These are phyloP conservation scores for Lachancea cidri DNA, from an alignment of 805 yeast genomes.

Conservation along the genomic window DNA sequence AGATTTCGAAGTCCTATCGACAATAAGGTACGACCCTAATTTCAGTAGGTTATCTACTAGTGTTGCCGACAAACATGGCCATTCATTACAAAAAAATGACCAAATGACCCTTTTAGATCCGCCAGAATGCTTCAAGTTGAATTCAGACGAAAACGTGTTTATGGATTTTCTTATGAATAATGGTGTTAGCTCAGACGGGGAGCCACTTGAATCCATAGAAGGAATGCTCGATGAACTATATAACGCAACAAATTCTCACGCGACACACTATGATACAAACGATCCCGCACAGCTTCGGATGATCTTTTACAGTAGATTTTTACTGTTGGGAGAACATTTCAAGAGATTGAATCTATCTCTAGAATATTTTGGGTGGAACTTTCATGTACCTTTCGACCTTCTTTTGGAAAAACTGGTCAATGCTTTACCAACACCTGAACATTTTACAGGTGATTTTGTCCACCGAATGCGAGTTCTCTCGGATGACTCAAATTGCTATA, in stretches of 20 bases:
- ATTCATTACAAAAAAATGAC: not conserved
- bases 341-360: conserved; percentile 53
- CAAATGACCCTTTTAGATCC: not conserved
- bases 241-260: not conserved
- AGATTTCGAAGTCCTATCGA: conserved; percentile 56
- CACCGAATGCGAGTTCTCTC: conserved; percentile 17
- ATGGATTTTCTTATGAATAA: not conserved
- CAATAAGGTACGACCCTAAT: conserved; percentile 71
- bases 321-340: conserved; percentile 59
- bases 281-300: conserved; percentile 10
- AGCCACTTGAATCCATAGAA: not conserved
- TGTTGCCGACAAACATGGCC: too few relatives aligned
- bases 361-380: conserved; percentile 47
- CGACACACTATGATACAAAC: not conserved
- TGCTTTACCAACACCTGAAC: conserved; percentile 26
- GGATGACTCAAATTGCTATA: conserved; percentile 36
- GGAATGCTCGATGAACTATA: not conserved
- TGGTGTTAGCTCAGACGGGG: not conserved
- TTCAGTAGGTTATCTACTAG: too few relatives aligned
- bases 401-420: conserved; percentile 40
- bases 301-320: conserved; percentile 39
- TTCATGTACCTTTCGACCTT: conserved; percentile 38
- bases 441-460: conserved; percentile 9
- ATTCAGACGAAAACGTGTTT: not conserved
- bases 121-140: not conserved